Conservation (phyloP, 495 filamentous ascomycete genomes). For the Aspergillus diversus region DNA sequence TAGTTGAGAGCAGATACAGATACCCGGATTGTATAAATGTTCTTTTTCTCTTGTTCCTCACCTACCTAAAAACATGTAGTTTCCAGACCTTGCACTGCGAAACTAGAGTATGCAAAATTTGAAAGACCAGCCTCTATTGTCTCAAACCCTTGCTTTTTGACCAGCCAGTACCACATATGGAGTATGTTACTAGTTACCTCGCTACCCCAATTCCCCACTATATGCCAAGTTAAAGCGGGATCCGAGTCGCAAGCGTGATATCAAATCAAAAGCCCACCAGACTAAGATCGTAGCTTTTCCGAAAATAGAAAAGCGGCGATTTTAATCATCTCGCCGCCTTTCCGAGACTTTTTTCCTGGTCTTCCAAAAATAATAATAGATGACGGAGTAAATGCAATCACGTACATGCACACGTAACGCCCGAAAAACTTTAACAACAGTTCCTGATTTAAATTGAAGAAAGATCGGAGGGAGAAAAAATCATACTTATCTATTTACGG, state of each 20-base stretch:
- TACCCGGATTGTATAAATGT: background rate
- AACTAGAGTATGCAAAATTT: too few relatives aligned
- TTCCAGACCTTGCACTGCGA: background rate
- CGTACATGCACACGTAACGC: background rate
- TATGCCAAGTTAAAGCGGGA: background rate
- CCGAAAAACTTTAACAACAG: background rate
- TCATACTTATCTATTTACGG: background rate
- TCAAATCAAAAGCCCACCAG: background rate
- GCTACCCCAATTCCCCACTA: too few relatives aligned
- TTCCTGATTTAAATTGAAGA: background rate
- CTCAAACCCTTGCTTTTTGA: too few relatives aligned
- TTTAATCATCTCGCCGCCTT: background rate
- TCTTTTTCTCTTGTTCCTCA: background rate
- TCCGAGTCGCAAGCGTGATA: background rate
- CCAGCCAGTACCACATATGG: too few relatives aligned
- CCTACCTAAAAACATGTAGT: background rate
- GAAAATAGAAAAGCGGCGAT: background rate
- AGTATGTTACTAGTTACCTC: too few relatives aligned
- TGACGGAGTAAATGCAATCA: too few relatives aligned
- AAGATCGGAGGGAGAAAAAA: background rate
- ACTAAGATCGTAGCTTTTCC: background rate
- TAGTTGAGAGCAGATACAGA: background rate
- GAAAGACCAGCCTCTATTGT: too few relatives aligned
- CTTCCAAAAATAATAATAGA: too few relatives aligned
- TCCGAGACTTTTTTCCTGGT: too few relatives aligned